Conservation (phyloP, 208 protist species). For the Wallacemonas collosoma region DNA sequence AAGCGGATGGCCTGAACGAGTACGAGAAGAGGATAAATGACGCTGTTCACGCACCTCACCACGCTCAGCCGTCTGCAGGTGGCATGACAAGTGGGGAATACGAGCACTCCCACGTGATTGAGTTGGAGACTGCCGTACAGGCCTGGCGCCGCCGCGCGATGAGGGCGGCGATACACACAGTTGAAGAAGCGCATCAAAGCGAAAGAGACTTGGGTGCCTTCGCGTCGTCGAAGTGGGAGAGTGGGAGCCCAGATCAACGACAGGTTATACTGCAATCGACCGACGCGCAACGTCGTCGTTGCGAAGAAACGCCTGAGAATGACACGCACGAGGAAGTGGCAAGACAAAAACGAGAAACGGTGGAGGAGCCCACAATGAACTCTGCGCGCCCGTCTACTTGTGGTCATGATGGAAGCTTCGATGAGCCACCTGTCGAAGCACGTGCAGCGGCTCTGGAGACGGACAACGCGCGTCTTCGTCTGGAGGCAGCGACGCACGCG, state of each 20-base stretch:
- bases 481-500: too few species aligned
- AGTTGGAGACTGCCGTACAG: background rate
- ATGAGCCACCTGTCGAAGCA: background rate
- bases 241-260: too few species aligned
- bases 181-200: constrained; percentile 1
- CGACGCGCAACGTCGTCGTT: too few species aligned
- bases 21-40: background rate
- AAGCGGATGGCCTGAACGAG: background rate
- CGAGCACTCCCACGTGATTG: constrained; percentile 1
- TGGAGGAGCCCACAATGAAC: background rate
- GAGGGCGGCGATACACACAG: background rate
- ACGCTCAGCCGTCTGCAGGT: background rate
- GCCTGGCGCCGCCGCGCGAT: constrained; percentile 3
- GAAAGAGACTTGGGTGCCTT: constrained; percentile 10
- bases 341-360: background rate
- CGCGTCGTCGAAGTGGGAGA: constrained; percentile 18
- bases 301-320: too few species aligned
- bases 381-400: background rate
- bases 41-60: background rate
- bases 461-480: constrained; percentile 6
- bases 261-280: too few species aligned
- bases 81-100: background rate
- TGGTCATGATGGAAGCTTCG: background rate
- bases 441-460: background rate
- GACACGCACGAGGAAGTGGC: background rate